Evolutionary conservation across 768 basidiomycete species (phyloP).

Genomic region (Lactarius tabidus): DNA sequence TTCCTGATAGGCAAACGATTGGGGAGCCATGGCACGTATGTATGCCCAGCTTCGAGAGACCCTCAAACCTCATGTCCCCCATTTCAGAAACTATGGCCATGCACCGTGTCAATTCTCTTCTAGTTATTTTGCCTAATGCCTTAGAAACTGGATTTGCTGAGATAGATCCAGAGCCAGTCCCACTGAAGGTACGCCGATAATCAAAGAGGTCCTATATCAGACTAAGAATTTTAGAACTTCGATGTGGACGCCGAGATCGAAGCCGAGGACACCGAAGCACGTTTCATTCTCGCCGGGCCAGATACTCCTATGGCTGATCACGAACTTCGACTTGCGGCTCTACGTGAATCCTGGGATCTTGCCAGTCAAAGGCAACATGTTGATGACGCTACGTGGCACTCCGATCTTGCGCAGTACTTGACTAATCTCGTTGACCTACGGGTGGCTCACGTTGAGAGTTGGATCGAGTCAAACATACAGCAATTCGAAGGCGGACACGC

Average conservation of each 20-base stretch:
- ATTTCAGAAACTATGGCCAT: slow-evolving; percentile 44
- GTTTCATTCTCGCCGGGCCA: slow-evolving; percentile 34
- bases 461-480: slow-evolving; percentile 46
- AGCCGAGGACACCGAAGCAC: slow-evolving; percentile 34
- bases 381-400: slow-evolving; percentile 42
- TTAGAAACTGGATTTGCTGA: slow-evolving; percentile 46
- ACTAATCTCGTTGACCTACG: slow-evolving; percentile 39
- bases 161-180: slow-evolving; percentile 42
- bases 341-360: slow-evolving; percentile 33
- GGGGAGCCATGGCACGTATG: slow-evolving; percentile 60
- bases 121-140: slow-evolving; percentile 41
- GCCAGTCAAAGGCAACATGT: slow-evolving; percentile 33
- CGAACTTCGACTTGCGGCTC: slow-evolving; percentile 27
- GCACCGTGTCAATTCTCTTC: slow-evolving; percentile 40
- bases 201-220: too few relatives aligned
- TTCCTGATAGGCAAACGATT: slow-evolving; percentile 50
- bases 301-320: slow-evolving; percentile 22
- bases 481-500: slow-evolving; percentile 44
- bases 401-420: slow-evolving; percentile 38
- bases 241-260: slow-evolving; percentile 41
- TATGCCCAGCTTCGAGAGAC: neutral
- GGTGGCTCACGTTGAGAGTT: slow-evolving; percentile 43
- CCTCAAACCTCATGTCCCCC: neutral
- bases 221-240: slow-evolving; percentile 38
- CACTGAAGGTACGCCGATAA: slow-evolving; percentile 42